Base-by-base conservation (phyloP, 2,329 filamentous ascomycete genomes). In the Coleophoma cylindrospora region DNA sequence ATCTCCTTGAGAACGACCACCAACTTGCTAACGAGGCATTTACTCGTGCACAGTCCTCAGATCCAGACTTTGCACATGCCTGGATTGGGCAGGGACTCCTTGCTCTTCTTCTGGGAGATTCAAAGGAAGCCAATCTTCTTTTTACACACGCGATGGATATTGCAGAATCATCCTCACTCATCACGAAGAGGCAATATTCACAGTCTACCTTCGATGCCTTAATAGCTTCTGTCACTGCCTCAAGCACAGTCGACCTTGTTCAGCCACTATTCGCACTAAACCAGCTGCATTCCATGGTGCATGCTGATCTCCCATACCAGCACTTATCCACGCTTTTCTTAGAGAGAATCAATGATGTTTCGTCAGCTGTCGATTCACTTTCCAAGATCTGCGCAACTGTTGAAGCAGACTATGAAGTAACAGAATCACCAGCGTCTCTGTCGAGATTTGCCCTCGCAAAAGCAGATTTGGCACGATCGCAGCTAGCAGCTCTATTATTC, bases 71-170 rank as follows among this genome's bases (percentile, higher is more conserved):
- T 63, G 84, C 91, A 0, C 84, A 92, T 62, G 92, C 91, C 14
- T 99, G 94, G 95, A 74, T 97, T 8, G 94, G 94, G 1, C 92
- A 97, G 68, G 92, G 89, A 1, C 77, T 96, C 22, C 78, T 97
- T 47, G 91, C 94, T 4, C 72, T 92, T 27, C 79, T 81, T 45
- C 56, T 56, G 13, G 91, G 89, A 1, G 86, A 95, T 54, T 60
- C 72, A 0, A 83, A 80, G 53, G 91, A 96, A 68, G 91, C 92
- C 1, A 79, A 89, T 19, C 84, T 84, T 11, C 79, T 97, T 10
- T 96, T 96, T 64, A 91, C 89, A 1, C 94, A 99, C 64, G 92
- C 94, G 1, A 94, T 96, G 72, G 91, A 95, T 55, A 92, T 99
- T 45, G 84, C 90, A 0, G 88, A 90, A 53, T 86, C 89, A 0